Evolutionary conservation across 306 rosid genomes (phyloP).

Genomic region (Prunus mira): DNA sequence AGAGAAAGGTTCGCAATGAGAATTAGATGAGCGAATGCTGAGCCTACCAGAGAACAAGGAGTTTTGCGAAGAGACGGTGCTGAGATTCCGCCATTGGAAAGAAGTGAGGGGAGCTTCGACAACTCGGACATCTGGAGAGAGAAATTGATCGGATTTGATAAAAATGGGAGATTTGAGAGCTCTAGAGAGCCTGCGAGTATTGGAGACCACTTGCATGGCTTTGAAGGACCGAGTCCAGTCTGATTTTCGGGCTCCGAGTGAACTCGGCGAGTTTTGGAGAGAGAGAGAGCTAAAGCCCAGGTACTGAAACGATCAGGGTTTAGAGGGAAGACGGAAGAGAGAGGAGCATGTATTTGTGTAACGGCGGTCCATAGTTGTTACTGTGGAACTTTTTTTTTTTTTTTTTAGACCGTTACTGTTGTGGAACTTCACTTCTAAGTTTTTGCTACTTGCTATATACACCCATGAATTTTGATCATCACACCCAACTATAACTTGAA

Average conservation of each 20-base stretch:
- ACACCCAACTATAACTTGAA: background rate
- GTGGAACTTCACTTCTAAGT: conserved; percentile 22
- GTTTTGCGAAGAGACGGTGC: conserved; percentile 17
- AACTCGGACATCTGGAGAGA: conserved; percentile 30
- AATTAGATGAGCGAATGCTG: background rate
- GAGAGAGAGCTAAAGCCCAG: conserved; percentile 1
- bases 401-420: conserved; percentile 8
- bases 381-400: conserved; percentile 14
- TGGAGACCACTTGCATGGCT: conserved; percentile 65
- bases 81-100: conserved; percentile 32
- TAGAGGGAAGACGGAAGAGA: conserved; percentile 10
- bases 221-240: conserved; percentile 20
- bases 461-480: background rate
- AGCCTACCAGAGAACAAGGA: conserved; percentile 39
- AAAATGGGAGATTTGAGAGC: conserved; percentile 41
- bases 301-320: conserved; percentile 37
- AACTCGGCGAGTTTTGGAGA: conserved; percentile 40
- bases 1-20: background rate
- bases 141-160: conserved; percentile 34
- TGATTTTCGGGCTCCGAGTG: conserved; percentile 24
- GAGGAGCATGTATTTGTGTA: background rate
- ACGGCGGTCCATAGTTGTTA: conserved; percentile 14
- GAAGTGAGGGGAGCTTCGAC: conserved; percentile 25
- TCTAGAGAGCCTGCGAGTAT: conserved; percentile 54
- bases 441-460: background rate